Percentiles rank a stretch among this genome's conserved stretches.
Evolutionary conservation across 139 green algal genomes (phyloP).

Genomic region (Tetradesmus lagerheimii): DNA sequence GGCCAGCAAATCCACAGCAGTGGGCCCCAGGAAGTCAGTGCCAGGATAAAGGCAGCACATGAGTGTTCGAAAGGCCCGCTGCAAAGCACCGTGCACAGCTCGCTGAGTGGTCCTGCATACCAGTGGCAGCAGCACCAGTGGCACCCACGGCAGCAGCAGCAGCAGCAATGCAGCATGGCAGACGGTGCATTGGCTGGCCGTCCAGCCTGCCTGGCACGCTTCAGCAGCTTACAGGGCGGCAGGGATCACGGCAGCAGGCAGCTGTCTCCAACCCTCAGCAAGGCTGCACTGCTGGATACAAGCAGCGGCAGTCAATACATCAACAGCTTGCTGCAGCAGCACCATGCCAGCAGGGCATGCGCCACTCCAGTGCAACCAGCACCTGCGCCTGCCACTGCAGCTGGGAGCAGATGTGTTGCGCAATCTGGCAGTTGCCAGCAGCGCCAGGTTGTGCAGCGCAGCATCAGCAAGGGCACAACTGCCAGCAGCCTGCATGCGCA

Average conservation of each 20-base stretch:
- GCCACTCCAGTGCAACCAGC: not conserved
- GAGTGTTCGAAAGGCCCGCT: not conserved
- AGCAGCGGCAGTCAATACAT: not conserved
- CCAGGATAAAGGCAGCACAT: not conserved
- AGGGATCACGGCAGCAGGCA: not conserved
- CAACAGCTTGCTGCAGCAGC: not conserved
- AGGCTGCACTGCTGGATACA: not conserved
- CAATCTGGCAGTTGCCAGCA: too few species aligned
- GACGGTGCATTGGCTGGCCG: too few species aligned
- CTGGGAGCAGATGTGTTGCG: not conserved
- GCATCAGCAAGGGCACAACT: not conserved
- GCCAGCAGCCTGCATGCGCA: not conserved
- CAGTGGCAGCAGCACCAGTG: not conserved
- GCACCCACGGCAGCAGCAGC: not conserved
- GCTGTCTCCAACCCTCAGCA: not conserved
- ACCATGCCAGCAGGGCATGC: too few species aligned
- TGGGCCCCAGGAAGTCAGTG: not conserved
- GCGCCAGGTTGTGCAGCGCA: not conserved
- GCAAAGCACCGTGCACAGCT: not conserved
- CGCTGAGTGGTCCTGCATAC: not conserved
- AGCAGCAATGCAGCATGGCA: not conserved
- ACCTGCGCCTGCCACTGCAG: not conserved
- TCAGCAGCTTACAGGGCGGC: not conserved
- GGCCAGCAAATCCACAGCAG: not conserved
- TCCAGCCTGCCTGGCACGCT: not conserved